Evolutionary conservation across 805 yeast species (phyloP), one percentile per base, ranked within the genome.

Genomic region (Nakazawaea molendinolei): DNA sequence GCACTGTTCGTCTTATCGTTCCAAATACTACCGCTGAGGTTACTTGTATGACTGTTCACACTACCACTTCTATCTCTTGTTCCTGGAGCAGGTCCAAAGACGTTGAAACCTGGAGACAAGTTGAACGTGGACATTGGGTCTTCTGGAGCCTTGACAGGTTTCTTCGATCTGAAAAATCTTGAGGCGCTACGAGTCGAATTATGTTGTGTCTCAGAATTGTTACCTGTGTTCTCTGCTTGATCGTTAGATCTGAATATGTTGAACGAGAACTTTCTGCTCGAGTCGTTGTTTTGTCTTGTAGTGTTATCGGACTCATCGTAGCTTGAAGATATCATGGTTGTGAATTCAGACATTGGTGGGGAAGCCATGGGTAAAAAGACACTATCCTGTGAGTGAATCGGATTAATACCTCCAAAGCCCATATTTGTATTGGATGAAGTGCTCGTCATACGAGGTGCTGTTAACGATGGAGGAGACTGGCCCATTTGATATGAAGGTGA

Each of bases 11-110:
- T 26, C 12, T 25, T 29, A 17, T 47, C 50, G 33, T 55, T 58
- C 61, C 61, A 55, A 26, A 56, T 58, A 38, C 61, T 57, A 8
- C 60, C 52, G 1, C 62, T 31, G 26, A 16, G 13, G 13, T 25
- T 57, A 44, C 39, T 30, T 21, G 12, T 28, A 29, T 32, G 36
- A 29, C 36, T 32, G 27, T 32, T 27, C 34, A 56, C 53, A 43
- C 61, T 55, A 1, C 57, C 49, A 40, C 61, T 57, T 38, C 63
- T 46, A 5, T 44, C 59, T 26, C 63, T 46, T 1, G 27, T 23
- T 5, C 27, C 12, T 13, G 28, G 17, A 12, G 31, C 28, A 23
- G 34, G 23, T 21, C 25, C 24, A 23, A 22, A 23, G 17, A 25
- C 23, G 18, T 28, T 31, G 14, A 34, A 21, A 5, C 23, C 31